These are phyloP conservation scores for Eucalyptus erythrocorys DNA, from an alignment of 345 rosid genomes.

Conservation along the genomic window DNA sequence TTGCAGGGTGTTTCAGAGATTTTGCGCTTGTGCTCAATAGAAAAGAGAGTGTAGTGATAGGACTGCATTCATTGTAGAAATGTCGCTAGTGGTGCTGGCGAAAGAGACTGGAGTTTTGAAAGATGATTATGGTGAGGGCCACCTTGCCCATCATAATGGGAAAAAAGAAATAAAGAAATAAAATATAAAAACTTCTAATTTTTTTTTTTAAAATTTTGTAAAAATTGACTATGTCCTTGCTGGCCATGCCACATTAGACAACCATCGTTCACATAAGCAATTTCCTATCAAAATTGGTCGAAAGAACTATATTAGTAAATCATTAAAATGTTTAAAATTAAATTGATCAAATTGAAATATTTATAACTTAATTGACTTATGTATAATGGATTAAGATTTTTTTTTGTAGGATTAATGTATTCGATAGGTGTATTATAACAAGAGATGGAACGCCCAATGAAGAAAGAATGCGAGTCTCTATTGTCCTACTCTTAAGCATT, in stretches of 20 bases:
- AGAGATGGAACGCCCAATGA: background rate
- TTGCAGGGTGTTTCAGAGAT: background rate
- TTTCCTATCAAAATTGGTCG: rapidly evolving
- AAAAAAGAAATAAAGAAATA: rapidly evolving
- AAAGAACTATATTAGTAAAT: background rate
- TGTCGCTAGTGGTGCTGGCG: background rate
- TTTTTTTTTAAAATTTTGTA: background rate
- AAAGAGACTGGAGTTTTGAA: background rate
- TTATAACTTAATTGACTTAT: background rate
- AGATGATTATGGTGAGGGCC: background rate
- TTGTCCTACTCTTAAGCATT: background rate
- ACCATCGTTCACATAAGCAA: rapidly evolving
- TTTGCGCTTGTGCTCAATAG: rapidly evolving
- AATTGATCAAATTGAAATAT: background rate
- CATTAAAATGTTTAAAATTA: background rate
- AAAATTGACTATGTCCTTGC: too few species aligned
- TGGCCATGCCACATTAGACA: rapidly evolving
- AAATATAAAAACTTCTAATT: rapidly evolving
- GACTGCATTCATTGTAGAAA: background rate
- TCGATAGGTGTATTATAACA: background rate
- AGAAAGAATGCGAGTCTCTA: background rate
- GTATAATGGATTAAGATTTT: too few species aligned
- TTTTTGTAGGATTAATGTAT: background rate
- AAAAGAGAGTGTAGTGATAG: background rate
- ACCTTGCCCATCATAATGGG: background rate